A percentile compares a stretch with the other conserved stretches of the same genome.
phyloP scores from a whole-genome alignment of 768 basidiomycete species.

The Tricholoma sp. region DNA sequence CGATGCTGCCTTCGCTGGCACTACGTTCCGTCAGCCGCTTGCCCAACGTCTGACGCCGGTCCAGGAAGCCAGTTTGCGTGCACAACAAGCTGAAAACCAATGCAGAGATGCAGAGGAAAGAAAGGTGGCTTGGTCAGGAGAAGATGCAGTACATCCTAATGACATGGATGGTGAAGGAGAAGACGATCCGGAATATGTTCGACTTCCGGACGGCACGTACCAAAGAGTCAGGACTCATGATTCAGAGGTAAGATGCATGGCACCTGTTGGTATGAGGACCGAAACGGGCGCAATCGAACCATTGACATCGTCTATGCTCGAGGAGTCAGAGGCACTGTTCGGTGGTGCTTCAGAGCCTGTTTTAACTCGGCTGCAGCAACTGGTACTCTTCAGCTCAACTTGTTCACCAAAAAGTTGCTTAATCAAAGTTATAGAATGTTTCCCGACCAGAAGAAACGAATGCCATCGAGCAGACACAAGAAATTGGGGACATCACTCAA shows the following conservation, averaged over 20 bases:
- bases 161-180: conserved; percentile 61
- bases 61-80: conserved; percentile 50
- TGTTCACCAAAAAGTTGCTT: background rate
- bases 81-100: conserved; percentile 55
- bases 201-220: conserved; percentile 32
- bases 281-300: conserved; percentile 52
- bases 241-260: conserved; percentile 21
- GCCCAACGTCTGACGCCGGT: conserved; percentile 45
- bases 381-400: conserved; percentile 34
- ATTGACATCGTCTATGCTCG: conserved; percentile 24
- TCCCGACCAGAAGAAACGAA: conserved; percentile 4
- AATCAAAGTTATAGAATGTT: conserved; percentile 6
- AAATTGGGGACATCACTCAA: conserved; percentile 9
- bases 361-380: conserved; percentile 49
- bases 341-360: conserved; percentile 46
- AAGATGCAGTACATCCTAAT: conserved; percentile 41
- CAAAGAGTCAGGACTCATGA: conserved; percentile 12
- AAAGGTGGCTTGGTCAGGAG: conserved; percentile 62
- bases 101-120: conserved; percentile 55
- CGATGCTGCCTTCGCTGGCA: conserved; percentile 50
- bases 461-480: conserved; percentile 45
- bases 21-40: conserved; percentile 23
- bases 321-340: conserved; percentile 38
- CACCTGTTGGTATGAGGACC: conserved; percentile 56
- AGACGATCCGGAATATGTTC: conserved; percentile 43